Conservation (phyloP, 371 early-diverging fungal species). For the Umbelopsis sp. region DNA sequence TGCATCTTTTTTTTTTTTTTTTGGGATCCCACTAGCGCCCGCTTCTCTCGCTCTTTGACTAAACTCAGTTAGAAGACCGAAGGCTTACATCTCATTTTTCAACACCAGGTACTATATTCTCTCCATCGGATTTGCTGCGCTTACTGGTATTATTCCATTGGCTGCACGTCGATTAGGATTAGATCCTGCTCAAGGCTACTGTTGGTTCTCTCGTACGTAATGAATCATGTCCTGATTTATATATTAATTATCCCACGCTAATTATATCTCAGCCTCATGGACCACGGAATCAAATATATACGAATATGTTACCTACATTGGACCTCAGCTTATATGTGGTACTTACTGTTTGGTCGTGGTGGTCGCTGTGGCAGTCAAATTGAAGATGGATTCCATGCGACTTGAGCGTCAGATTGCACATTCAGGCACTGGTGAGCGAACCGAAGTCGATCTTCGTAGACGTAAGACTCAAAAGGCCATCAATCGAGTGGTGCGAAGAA, state of each 20-base stretch:
- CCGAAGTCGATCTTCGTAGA: slow-evolving; percentile 8
- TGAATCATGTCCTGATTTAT: not conserved
- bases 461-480: slow-evolving; percentile 20
- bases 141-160: slow-evolving; percentile 24
- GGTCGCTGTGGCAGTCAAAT: slow-evolving; percentile 19
- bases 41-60: not conserved
- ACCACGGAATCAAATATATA: slow-evolving; percentile 24
- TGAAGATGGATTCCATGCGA: slow-evolving; percentile 17
- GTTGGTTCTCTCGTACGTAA: slow-evolving; percentile 31
- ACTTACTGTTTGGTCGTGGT: slow-evolving; percentile 27
- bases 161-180: slow-evolving; percentile 21
- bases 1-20: not conserved
- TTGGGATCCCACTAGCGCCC: not conserved
- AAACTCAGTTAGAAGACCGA: slow-evolving; percentile 1
- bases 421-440: not conserved
- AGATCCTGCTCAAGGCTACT: slow-evolving; percentile 28
- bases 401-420: slow-evolving; percentile 19
- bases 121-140: slow-evolving; percentile 21
- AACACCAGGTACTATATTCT: slow-evolving; percentile 28
- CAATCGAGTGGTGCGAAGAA: slow-evolving; percentile 30
- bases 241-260: not conserved
- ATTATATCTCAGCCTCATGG: slow-evolving; percentile 23
- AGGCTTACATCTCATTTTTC: not conserved
- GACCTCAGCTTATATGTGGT: slow-evolving; percentile 24
- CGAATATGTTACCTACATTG: slow-evolving; percentile 28